These are phyloP conservation scores for Cordyceps tenuipes DNA, from an alignment of 2,329 filamentous ascomycete genomes.

Conservation along the genomic window DNA sequence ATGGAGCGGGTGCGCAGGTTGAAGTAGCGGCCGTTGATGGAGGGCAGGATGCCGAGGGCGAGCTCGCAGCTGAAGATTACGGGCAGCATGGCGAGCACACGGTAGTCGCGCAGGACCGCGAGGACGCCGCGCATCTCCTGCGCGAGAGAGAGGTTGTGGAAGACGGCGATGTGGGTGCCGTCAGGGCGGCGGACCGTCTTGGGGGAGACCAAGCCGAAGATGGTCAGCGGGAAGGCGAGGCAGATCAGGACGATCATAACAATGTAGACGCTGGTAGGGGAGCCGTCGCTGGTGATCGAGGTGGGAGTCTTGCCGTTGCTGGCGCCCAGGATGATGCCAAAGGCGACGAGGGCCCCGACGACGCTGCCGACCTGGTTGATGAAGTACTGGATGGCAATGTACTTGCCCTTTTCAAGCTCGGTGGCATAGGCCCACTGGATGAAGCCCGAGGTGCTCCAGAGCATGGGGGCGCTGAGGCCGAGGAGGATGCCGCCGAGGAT, in stretches of 20 bases:
- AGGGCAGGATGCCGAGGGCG: constrained; percentile 11
- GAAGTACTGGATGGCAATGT: constrained; percentile 11
- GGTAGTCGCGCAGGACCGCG: constrained; percentile 10
- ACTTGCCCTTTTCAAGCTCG: constrained; percentile 15
- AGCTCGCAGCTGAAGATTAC: constrained; percentile 15
- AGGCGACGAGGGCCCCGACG: constrained; percentile 13
- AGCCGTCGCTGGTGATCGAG: not conserved
- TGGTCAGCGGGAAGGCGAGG: constrained; percentile 12
- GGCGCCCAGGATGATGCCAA: constrained; percentile 5
- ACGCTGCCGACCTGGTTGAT: constrained; percentile 11
- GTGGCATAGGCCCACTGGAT: constrained; percentile 14
- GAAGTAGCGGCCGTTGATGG: constrained; percentile 15
- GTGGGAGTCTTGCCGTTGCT: constrained; percentile 1
- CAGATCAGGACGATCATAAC: constrained; percentile 14
- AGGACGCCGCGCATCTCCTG: constrained; percentile 12
- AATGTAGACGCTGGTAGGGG: constrained; percentile 14
- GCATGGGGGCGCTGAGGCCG: constrained; percentile 11
- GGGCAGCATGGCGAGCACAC: constrained; percentile 14
- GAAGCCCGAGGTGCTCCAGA: constrained; percentile 10
- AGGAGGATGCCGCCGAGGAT: constrained; percentile 59
- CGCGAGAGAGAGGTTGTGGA: constrained; percentile 11
- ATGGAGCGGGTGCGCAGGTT: constrained; percentile 15
- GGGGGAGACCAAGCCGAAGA: constrained; percentile 17
- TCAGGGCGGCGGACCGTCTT: constrained; percentile 16
- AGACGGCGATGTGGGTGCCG: constrained; percentile 13